Conservation (phyloP, 768 basidiomycete genomes). For the Gymnopilus junonius region DNA sequence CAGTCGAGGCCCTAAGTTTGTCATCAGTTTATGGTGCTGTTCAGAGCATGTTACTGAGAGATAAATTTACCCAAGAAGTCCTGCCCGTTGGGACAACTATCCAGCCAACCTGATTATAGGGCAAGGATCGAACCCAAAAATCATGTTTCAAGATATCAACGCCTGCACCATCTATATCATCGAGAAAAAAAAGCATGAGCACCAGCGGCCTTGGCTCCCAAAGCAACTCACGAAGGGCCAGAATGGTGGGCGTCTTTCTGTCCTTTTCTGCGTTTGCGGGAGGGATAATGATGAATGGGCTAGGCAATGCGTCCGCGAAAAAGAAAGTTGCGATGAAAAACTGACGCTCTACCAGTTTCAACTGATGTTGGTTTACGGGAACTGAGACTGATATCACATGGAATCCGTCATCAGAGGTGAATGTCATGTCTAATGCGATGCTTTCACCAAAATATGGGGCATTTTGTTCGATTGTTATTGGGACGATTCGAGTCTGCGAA, state of each 20-base stretch:
- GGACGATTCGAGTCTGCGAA: slow-evolving; percentile 64
- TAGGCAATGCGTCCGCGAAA: slow-evolving; percentile 56
- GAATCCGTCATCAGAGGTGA: slow-evolving; percentile 30
- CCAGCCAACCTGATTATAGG: slow-evolving; percentile 68
- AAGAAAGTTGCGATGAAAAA: slow-evolving; percentile 64
- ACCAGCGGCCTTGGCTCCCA: background rate
- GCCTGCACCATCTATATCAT: slow-evolving; percentile 77
- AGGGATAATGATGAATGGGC: slow-evolving; percentile 60
- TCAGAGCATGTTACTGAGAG: background rate
- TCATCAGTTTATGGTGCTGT: background rate
- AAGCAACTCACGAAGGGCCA: slow-evolving; percentile 63
- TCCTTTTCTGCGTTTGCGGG: slow-evolving; percentile 43
- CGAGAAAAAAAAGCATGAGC: background rate
- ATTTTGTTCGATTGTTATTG: slow-evolving; percentile 51
- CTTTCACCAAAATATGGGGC: slow-evolving; percentile 35
- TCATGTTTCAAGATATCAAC: slow-evolving; percentile 62
- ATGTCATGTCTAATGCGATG: slow-evolving; percentile 42
- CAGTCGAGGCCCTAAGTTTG: slow-evolving; percentile 84
- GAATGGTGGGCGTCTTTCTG: slow-evolving; percentile 47
- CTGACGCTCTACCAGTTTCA: slow-evolving; percentile 31
- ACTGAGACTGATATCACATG: slow-evolving; percentile 39
- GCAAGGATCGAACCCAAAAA: slow-evolving; percentile 70
- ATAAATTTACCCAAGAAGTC: slow-evolving; percentile 71
- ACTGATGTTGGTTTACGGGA: slow-evolving; percentile 47
- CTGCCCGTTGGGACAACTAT: slow-evolving; percentile 80